phyloP scores from a whole-genome alignment of 2,329 filamentous ascomycete species.

The Aspergillus sp. region DNA sequence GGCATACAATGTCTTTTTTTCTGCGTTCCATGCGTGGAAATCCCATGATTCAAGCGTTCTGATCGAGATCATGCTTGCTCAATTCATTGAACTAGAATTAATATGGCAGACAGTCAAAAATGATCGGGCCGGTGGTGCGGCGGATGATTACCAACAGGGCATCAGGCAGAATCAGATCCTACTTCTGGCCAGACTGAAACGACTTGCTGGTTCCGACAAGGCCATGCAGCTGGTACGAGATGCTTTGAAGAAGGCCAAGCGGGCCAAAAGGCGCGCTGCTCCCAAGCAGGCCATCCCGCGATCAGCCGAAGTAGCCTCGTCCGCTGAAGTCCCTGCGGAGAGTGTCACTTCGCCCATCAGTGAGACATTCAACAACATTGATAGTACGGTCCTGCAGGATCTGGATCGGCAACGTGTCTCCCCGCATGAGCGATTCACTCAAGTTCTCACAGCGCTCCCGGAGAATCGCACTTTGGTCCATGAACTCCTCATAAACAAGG shows the following conservation, averaged over 20 bases:
- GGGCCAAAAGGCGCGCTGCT: constrained; percentile 46
- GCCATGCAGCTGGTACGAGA: constrained; percentile 57
- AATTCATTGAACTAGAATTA: constrained; percentile 61
- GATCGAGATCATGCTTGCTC: constrained; percentile 62
- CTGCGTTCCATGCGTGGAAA: constrained; percentile 63
- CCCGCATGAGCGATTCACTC: constrained; percentile 40
- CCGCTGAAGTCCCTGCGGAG: constrained; percentile 30
- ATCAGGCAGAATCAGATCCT: constrained; percentile 63
- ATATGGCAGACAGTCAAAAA: constrained; percentile 66
- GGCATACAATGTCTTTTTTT: constrained; percentile 55
- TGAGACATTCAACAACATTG: constrained; percentile 36
- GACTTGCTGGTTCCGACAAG: constrained; percentile 56
- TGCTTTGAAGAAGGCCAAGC: constrained; percentile 56
- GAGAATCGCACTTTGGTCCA: constrained; percentile 59
- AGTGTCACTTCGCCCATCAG: constrained; percentile 36
- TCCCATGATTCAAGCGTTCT: constrained; percentile 58
- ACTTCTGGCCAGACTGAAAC: constrained; percentile 57
- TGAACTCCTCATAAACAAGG: constrained; percentile 60
- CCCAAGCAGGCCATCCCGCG: constrained; percentile 56
- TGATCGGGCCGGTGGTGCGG: constrained; percentile 56
- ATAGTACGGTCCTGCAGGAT: constrained; percentile 28
- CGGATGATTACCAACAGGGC: constrained; percentile 60
- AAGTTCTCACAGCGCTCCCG: constrained; percentile 56
- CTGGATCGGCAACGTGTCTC: constrained; percentile 30
- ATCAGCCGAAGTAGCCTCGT: constrained; percentile 40